These are phyloP conservation scores for Cucurbita moschata DNA, from an alignment of 306 rosid species.

Conservation along the genomic window DNA sequence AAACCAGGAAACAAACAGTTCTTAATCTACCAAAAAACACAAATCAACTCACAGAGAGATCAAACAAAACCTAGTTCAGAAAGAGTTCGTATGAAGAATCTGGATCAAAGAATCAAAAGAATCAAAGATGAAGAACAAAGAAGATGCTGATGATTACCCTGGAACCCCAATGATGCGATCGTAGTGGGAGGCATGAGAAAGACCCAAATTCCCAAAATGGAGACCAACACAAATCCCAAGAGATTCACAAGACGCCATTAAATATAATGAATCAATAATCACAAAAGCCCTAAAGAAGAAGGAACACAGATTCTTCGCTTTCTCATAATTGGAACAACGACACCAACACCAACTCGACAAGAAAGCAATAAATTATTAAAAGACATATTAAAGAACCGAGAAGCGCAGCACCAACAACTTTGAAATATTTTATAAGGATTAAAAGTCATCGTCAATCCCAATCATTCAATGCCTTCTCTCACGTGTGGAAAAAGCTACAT, in stretches of 20 bases:
- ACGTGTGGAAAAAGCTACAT: slow-evolving; percentile 45
- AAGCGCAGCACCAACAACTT: slow-evolving; percentile 36
- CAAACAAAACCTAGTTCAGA: background rate
- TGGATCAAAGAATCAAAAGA: background rate
- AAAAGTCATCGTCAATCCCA: slow-evolving; percentile 26
- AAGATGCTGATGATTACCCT: background rate
- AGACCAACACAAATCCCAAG: slow-evolving; percentile 55
- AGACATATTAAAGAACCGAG: slow-evolving; percentile 4
- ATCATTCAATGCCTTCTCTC: slow-evolving; percentile 29
- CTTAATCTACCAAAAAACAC: background rate
- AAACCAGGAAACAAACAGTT: slow-evolving; percentile 9
- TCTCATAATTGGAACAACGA: slow-evolving; percentile 77
- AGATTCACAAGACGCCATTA: slow-evolving; percentile 10
- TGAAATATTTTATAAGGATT: slow-evolving; percentile 13
- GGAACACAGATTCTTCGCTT: slow-evolving; percentile 1
- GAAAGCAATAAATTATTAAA: slow-evolving; percentile 14
- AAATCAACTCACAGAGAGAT: background rate
- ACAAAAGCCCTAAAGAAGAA: slow-evolving; percentile 31
- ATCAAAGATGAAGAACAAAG: background rate
- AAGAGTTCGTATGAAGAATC: background rate
- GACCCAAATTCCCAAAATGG: slow-evolving; percentile 19
- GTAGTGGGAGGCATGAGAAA: slow-evolving; percentile 12
- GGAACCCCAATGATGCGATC: background rate
- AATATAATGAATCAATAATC: background rate
- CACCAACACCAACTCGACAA: slow-evolving; percentile 62